Base-by-base conservation (phyloP, 2,329 filamentous ascomycete genomes). In the Sclerotinia subarctica region DNA sequence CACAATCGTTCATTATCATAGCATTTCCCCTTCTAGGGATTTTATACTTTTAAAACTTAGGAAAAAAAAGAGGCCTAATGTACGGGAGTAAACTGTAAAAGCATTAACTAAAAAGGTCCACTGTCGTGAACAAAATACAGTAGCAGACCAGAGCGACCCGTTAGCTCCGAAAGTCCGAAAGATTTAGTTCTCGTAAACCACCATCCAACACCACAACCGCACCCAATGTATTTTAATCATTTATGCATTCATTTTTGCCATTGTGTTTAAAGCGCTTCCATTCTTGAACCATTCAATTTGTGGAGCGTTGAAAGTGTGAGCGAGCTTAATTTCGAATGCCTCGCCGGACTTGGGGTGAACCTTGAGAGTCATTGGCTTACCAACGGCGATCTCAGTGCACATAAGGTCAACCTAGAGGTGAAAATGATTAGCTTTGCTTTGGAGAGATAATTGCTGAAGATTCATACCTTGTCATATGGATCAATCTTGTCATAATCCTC, bases 261-360 rank as follows among this genome's bases (percentile, higher is more conserved):
- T 99, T 76, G 94, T 97, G 89, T 99, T 99, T 74, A 99, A 86
- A 67, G 95, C 95, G 78, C 90, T 94, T 74, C 95, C 95, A 81
- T 98, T 96, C 87, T 93, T 94, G 88, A 99, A 99, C 95, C 95
- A 99, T 84, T 97, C 91, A 72, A 99, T 90, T 85, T 99, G 95
- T 75, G 91, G 88, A 80, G 93, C 93, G 86, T 99, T 99, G 90
- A 97, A 99, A 73, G 95, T 99, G 85, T 99, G 95, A 74, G 86
- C 86, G 76, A 99, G 89, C 82, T 91, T 85, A 76, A 97, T 79
- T 73, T 97, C 90, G 81, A 92, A 97, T 35, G 89, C 68, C 80
- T 88, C 81, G 77, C 94, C 94, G 75, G 95, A 87, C 84, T 93
- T 92, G 78, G 94, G 94, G 86, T 97, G 94, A 69, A 99, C 94